Conservation (phyloP, 1,139 yeast species). For the Debaryomyces subglobosus region DNA sequence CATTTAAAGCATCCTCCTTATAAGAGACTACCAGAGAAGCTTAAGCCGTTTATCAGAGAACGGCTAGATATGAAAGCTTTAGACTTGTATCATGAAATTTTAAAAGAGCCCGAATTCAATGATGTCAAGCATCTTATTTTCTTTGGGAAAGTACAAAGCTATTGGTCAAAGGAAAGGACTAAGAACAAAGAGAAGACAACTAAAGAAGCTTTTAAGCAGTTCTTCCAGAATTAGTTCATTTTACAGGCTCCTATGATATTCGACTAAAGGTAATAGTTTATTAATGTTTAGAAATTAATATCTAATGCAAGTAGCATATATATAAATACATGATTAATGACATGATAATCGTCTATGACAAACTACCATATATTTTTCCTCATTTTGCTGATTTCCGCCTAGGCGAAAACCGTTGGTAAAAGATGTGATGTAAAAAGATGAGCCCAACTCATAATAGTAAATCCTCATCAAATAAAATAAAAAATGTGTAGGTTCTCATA, state of each 20-base stretch:
- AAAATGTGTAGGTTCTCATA: constrained; percentile 1
- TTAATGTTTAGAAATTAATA: constrained; percentile 9
- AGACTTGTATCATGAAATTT: constrained; percentile 20
- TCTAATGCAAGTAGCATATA: constrained; percentile 10
- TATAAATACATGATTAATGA: constrained; percentile 10
- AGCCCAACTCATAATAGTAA: constrained; percentile 6
- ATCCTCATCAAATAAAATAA: constrained; percentile 4
- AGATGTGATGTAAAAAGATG: background rate
- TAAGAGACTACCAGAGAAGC: constrained; percentile 21
- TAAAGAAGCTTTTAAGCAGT: constrained; percentile 21
- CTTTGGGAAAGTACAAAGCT: constrained; percentile 24
- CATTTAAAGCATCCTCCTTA: constrained; percentile 21
- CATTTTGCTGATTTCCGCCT: background rate
- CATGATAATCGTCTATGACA: constrained; percentile 3
- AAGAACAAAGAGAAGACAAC: constrained; percentile 19
- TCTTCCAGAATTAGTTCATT: constrained; percentile 12
- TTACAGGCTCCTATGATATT: background rate
- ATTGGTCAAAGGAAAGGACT: constrained; percentile 23
- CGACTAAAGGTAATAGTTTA: constrained; percentile 4
- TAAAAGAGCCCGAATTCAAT: constrained; percentile 14
- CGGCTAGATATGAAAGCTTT: constrained; percentile 21
- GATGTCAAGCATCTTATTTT: constrained; percentile 18
- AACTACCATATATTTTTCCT: constrained; percentile 1
- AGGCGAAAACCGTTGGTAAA: background rate
- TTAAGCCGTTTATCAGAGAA: constrained; percentile 21